These are phyloP conservation scores for Hamigera avellanea DNA, from an alignment of 495 filamentous ascomycete species.

Conservation along the genomic window DNA sequence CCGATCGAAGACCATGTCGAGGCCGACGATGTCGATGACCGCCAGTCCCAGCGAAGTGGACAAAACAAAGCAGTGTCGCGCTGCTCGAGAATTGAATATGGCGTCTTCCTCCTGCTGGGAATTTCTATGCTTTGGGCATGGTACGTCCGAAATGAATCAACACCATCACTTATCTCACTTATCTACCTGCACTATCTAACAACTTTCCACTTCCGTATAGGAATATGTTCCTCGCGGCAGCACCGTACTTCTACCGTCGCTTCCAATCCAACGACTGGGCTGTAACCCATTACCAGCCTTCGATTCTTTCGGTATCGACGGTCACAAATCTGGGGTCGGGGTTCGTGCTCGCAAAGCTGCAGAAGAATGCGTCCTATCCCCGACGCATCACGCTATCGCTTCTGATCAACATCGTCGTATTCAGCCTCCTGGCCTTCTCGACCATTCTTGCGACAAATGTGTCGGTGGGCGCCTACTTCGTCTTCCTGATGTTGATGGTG, in stretches of 20 bases:
- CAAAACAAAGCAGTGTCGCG: constrained; percentile 11
- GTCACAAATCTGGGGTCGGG: constrained; percentile 66
- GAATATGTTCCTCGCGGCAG: constrained; percentile 98
- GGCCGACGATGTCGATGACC: constrained; percentile 16
- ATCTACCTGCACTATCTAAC: constrained; percentile 1
- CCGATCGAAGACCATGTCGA: constrained; percentile 36
- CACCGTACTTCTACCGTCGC: constrained; percentile 81
- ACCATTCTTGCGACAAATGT: constrained; percentile 53
- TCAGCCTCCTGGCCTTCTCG: constrained; percentile 67
- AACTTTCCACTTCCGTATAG: constrained; percentile 29
- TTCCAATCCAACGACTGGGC: constrained; percentile 63
- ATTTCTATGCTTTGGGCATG: constrained; percentile 95
- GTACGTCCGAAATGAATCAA: too few relatives aligned
- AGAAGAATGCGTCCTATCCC: constrained; percentile 72
- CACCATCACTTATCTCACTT: neutral
- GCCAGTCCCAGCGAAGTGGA: constrained; percentile 1
- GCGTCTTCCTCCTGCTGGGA: constrained; percentile 75
- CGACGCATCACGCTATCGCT: constrained; percentile 67
- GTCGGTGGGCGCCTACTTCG: constrained; percentile 56
- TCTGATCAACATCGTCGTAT: constrained; percentile 57
- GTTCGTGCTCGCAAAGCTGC: constrained; percentile 63
- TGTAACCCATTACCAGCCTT: constrained; percentile 69
- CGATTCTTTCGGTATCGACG: constrained; percentile 77
- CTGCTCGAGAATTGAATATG: constrained; percentile 77
- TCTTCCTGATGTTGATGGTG: constrained; percentile 77